Conservation (phyloP, 176 grass and related monocot genomes). For the Calamus simplicifolius region DNA sequence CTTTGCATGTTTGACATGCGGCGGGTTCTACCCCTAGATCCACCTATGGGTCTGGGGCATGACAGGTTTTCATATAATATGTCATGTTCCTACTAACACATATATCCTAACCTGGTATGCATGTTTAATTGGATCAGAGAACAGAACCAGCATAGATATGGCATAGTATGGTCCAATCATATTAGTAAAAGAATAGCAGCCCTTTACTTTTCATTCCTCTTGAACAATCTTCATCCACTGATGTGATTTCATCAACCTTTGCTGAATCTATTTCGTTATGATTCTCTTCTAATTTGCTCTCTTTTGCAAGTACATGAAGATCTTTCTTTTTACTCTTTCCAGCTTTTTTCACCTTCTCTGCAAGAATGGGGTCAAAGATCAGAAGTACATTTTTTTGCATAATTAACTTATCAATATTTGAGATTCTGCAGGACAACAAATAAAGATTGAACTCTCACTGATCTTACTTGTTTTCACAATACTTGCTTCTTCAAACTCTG, state of each 20-base stretch:
- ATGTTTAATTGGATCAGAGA: too few relatives aligned
- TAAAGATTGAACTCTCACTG: conserved; percentile 21
- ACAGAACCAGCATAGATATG: too few relatives aligned
- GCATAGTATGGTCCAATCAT: neutral
- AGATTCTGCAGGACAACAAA: conserved; percentile 12
- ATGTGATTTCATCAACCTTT: conserved; percentile 48
- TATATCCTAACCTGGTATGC: too few relatives aligned
- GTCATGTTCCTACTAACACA: too few relatives aligned
- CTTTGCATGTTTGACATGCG: too few relatives aligned
- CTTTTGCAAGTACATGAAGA: conserved; percentile 20
- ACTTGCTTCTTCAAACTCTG: conserved; percentile 34
- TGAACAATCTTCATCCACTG: conserved; percentile 70
- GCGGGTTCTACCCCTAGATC: too few relatives aligned
- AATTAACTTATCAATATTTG: conserved; percentile 1
- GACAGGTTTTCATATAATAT: too few relatives aligned
- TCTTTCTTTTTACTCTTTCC: conserved; percentile 27
- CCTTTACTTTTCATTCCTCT: conserved; percentile 90
- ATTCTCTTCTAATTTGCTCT: conserved; percentile 22
- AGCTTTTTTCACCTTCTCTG: conserved; percentile 65
- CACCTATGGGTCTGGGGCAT: too few relatives aligned
- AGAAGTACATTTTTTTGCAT: too few relatives aligned
- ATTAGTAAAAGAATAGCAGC: neutral
- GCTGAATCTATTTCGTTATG: conserved; percentile 26
- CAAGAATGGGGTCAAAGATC: conserved; percentile 1
- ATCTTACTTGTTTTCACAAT: conserved; percentile 40